Conservation (phyloP, 352 stramenopile species). For the Thalassiosira exigua region DNA sequence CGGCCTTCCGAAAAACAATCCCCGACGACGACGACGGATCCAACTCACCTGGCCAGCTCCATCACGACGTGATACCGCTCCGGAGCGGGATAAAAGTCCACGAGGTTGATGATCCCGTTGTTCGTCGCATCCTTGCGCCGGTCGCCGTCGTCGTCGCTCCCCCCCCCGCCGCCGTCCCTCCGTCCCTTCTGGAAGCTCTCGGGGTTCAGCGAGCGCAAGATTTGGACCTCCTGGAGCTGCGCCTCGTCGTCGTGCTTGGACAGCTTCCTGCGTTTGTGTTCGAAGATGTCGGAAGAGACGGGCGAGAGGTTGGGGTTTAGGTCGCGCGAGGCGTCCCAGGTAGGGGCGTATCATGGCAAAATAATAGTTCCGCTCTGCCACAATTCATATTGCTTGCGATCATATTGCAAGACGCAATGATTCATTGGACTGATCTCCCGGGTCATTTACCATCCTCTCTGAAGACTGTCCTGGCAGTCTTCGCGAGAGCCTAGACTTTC, state of each 20-base stretch:
- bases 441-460: too few species aligned
- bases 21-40: neutral
- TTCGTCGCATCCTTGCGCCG: conserved; percentile 28
- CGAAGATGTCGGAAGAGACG: conserved; percentile 1
- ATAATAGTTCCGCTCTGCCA: neutral
- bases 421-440: too few species aligned
- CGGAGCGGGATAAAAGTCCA: conserved; percentile 73
- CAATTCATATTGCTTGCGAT: too few species aligned
- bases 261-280: conserved; percentile 66
- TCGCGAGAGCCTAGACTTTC: too few species aligned
- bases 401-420: too few species aligned
- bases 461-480: too few species aligned
- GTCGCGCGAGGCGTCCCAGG: neutral
- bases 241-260: conserved; percentile 65
- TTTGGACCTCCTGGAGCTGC: conserved; percentile 69
- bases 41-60: conserved; percentile 66
- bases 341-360: neutral
- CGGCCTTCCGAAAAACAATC: neutral
- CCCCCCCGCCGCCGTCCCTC: neutral
- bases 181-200: conserved; percentile 36
- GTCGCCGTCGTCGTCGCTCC: conserved; percentile 10
- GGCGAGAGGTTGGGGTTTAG: neutral
- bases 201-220: conserved; percentile 54
- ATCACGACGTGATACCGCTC: conserved; percentile 76
- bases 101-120: conserved; percentile 65